Evolutionary conservation across 2,329 filamentous ascomycete genomes (phyloP).

Genomic region (Cladosporium halotolerans): DNA sequence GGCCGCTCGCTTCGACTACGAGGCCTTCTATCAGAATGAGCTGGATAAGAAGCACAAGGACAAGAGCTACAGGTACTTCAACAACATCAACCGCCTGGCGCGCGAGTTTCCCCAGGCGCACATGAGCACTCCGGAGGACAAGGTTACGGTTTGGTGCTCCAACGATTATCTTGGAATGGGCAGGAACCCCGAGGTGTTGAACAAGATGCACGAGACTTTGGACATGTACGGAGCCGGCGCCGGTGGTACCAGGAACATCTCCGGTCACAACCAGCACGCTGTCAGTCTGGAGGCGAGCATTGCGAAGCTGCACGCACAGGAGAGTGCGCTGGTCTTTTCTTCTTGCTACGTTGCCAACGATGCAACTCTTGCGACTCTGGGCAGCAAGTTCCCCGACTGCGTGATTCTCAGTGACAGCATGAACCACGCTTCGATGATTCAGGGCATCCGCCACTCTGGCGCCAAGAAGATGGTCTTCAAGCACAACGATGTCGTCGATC

Average conservation of each 20-base stretch:
- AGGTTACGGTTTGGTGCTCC: constrained; percentile 96
- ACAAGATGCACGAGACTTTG: constrained; percentile 88
- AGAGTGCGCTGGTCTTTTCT: constrained; percentile 87
- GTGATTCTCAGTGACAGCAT: constrained; percentile 96
- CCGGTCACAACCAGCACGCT: constrained; percentile 93
- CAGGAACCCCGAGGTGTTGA: constrained; percentile 76
- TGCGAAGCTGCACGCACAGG: constrained; percentile 85
- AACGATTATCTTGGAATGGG: constrained; percentile 99
- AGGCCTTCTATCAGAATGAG: constrained; percentile 79
- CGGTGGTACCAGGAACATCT: constrained; percentile 94
- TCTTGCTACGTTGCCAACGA: constrained; percentile 99
- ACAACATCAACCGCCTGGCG: constrained; percentile 98
- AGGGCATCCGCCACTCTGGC: constrained; percentile 94
- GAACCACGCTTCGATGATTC: constrained; percentile 99
- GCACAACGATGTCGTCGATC: constrained; percentile 90
- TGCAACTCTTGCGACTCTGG: constrained; percentile 91
- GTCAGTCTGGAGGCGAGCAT: constrained; percentile 74
- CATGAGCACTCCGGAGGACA: constrained; percentile 73
- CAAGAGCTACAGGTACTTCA: constrained; percentile 99
- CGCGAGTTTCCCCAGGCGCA: constrained; percentile 95
- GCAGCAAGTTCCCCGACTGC: constrained; percentile 91
- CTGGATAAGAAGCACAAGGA: constrained; percentile 99
- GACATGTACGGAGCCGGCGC: constrained; percentile 93
- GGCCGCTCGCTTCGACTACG: constrained; percentile 72
- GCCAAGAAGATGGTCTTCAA: constrained; percentile 98